Conservation (phyloP, 106 monocot species). For the Acorus gramineus region DNA sequence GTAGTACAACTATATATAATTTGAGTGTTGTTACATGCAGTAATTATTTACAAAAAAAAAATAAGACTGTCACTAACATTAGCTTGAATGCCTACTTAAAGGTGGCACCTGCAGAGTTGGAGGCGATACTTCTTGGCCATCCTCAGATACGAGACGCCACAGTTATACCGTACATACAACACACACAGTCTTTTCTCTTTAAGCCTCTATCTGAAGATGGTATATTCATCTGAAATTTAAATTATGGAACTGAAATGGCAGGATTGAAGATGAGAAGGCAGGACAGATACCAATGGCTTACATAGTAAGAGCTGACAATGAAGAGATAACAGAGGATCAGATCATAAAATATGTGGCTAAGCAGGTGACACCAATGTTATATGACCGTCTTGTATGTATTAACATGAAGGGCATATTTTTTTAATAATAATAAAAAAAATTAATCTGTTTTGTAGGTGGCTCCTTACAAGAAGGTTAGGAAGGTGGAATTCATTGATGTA, state of each 20-base stretch:
- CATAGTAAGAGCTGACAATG: constrained; percentile 18
- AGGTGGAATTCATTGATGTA: constrained; percentile 16
- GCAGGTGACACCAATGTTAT: constrained; percentile 4
- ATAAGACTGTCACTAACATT: too few species aligned
- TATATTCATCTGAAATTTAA: too few species aligned
- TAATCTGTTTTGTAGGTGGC: constrained; percentile 13
- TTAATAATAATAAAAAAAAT: background rate
- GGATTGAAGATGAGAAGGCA: constrained; percentile 14
- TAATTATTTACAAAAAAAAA: too few species aligned
- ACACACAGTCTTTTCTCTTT: too few species aligned
- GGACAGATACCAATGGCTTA: constrained; percentile 28
- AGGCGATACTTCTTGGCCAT: constrained; percentile 75
- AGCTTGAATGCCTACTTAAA: constrained; percentile 8
- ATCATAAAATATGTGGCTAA: constrained; percentile 14
- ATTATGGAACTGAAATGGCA: background rate
- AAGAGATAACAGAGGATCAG: constrained; percentile 7
- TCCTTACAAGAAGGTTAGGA: constrained; percentile 24
- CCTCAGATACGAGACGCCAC: constrained; percentile 82
- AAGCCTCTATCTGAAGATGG: too few species aligned
- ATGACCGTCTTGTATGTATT: background rate
- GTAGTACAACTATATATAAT: constrained; percentile 19
- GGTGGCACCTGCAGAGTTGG: constrained; percentile 97
- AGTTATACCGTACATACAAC: constrained; percentile 55
- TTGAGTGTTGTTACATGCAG: too few species aligned
- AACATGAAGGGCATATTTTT: background rate